phyloP scores from a whole-genome alignment of 2,329 filamentous ascomycete species.

The Aspergillus clavatus region DNA sequence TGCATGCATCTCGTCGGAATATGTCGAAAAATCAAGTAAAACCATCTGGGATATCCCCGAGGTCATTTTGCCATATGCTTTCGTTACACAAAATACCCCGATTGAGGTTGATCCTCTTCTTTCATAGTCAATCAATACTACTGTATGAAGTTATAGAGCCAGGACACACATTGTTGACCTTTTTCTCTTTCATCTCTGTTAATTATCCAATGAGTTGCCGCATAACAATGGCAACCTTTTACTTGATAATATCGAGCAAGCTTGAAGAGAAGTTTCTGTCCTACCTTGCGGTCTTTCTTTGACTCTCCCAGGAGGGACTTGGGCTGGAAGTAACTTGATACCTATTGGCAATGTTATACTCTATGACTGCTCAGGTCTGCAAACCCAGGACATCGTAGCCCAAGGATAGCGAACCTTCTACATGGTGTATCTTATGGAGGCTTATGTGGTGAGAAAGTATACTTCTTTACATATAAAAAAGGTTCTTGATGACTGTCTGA shows the following conservation, averaged over 20 bases:
- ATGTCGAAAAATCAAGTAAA: slow-evolving; percentile 22
- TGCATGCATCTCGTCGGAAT: slow-evolving; percentile 17
- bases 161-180: neutral
- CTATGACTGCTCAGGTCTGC: too few species aligned
- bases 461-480: neutral
- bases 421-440: too few species aligned
- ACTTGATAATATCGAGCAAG: too few species aligned
- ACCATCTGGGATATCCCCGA: slow-evolving; percentile 26
- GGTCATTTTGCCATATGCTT: slow-evolving; percentile 19
- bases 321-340: too few species aligned
- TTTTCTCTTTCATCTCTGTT: neutral
- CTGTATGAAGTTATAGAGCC: neutral
- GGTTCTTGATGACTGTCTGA: neutral
- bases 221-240: neutral
- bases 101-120: slow-evolving; percentile 24
- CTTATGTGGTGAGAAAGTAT: neutral
- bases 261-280: neutral
- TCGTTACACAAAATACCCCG: slow-evolving; percentile 5
- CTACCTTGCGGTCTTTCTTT: neutral
- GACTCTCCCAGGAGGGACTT: too few species aligned
- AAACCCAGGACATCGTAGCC: too few species aligned
- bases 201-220: slow-evolving; percentile 2
- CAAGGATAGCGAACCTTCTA: too few species aligned
- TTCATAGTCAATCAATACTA: neutral
- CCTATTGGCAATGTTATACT: too few species aligned